These are phyloP conservation scores for Apiotrichum veenhuisii DNA, from an alignment of 1,284 basidiomycete species.

Conservation along the genomic window DNA sequence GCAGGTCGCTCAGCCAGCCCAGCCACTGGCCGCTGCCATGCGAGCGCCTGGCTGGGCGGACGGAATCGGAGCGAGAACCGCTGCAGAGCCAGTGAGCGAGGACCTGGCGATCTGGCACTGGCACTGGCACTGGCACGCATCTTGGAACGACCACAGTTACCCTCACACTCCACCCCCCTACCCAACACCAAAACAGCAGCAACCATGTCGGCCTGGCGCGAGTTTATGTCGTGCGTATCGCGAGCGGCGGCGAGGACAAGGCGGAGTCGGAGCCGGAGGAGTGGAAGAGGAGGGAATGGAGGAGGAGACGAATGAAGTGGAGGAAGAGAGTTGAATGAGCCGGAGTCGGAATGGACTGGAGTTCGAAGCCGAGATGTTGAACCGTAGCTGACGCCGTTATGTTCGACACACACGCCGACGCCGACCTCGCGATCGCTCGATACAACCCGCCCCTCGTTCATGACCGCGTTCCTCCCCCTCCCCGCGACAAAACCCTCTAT, in stretches of 20 bases:
- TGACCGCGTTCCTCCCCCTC: not conserved
- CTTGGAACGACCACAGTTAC: not conserved
- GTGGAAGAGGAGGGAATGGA: not conserved
- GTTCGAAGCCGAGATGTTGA: no score
- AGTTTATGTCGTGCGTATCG: constrained; percentile 44
- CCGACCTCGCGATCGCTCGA: not conserved
- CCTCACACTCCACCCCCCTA: constrained; percentile 8
- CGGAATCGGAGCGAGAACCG: no score
- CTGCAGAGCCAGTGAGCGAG: no score
- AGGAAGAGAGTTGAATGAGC: not conserved
- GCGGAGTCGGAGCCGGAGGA: no score
- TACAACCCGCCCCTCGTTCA: not conserved
- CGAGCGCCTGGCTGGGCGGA: no score
- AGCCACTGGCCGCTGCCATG: no score
- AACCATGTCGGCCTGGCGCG: constrained; percentile 47
- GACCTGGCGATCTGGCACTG: no score
- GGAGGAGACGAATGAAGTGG: not conserved
- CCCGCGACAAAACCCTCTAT: not conserved
- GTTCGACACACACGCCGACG: not conserved
- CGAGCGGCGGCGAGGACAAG: not conserved
- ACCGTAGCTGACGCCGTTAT: not conserved
- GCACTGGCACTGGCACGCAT: not conserved
- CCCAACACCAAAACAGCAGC: constrained; percentile 12
- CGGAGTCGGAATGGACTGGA: no score
- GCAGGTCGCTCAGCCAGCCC: no score